Conservation (phyloP, 306 rosid species). For the Pueraria montana region DNA sequence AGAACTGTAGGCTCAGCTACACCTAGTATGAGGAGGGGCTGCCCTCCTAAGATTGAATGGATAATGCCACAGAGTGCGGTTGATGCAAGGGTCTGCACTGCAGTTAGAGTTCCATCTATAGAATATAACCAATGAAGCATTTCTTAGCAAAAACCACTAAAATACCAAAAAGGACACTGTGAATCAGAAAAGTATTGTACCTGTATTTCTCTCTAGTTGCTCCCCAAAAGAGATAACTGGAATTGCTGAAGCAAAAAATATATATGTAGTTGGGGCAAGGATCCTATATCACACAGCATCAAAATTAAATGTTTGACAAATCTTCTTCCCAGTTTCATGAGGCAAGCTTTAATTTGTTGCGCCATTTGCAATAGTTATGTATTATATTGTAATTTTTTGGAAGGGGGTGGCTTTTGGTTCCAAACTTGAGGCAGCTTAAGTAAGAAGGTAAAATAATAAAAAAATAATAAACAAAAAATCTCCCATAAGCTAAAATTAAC, state of each 20-base stretch:
- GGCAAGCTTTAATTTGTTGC: not conserved
- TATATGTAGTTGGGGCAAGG: slow-evolving; percentile 91
- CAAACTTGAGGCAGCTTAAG: not conserved
- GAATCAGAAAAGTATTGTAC: slow-evolving; percentile 50
- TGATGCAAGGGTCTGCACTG: slow-evolving; percentile 93
- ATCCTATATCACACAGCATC: slow-evolving; percentile 59
- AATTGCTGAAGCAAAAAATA: slow-evolving; percentile 93
- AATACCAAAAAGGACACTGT: slow-evolving; percentile 38
- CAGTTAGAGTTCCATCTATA: slow-evolving; percentile 84
- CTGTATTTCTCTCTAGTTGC: slow-evolving; percentile 84
- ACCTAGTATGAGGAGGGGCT: slow-evolving; percentile 91
- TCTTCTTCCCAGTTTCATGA: slow-evolving; percentile 9
- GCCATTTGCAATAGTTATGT: slow-evolving; percentile 21
- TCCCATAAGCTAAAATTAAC: not conserved
- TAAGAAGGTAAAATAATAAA: not conserved
- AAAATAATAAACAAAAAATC: no score
- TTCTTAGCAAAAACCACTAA: slow-evolving; percentile 41
- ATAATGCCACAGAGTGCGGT: slow-evolving; percentile 83
- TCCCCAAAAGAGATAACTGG: slow-evolving; percentile 94
- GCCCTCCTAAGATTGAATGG: slow-evolving; percentile 87
- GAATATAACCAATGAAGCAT: slow-evolving; percentile 42
- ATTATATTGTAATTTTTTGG: not conserved
- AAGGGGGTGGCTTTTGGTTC: not conserved
- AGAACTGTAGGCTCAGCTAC: slow-evolving; percentile 93
- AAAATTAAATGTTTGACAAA: slow-evolving; percentile 17